Percentiles rank a stretch among this genome's conserved stretches.
Conservation (phyloP, 768 basidiomycete species). For the Boletus reticuloceps region DNA sequence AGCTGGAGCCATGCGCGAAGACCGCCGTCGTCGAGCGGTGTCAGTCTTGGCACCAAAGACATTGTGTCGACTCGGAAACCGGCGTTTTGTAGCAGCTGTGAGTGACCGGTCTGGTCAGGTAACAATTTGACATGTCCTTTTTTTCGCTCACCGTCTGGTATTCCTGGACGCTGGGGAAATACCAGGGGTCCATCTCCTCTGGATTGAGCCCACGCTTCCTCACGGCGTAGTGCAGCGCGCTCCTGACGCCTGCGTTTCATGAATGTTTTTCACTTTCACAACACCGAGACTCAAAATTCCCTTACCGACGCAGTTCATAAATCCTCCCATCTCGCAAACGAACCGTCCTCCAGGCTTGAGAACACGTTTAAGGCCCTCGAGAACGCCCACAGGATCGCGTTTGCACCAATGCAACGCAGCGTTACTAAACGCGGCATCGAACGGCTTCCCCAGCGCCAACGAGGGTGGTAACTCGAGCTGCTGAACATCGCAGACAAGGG, state of each 20-base stretch:
- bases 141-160: slow-evolving; percentile 50
- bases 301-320: slow-evolving; percentile 66
- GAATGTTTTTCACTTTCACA: neutral
- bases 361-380: slow-evolving; percentile 55
- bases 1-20: slow-evolving; percentile 66
- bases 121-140: neutral
- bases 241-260: slow-evolving; percentile 51
- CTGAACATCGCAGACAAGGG: slow-evolving; percentile 57
- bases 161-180: slow-evolving; percentile 70
- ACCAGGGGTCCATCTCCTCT: slow-evolving; percentile 71
- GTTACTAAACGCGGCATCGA: slow-evolving; percentile 78
- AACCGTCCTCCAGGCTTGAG: slow-evolving; percentile 72
- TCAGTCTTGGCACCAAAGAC: slow-evolving; percentile 53
- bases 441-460: slow-evolving; percentile 36
- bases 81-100: slow-evolving; percentile 51
- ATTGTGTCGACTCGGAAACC: slow-evolving; percentile 59
- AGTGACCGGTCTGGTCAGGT: neutral
- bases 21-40: slow-evolving; percentile 46
- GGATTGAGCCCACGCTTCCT: slow-evolving; percentile 57
- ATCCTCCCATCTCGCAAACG: slow-evolving; percentile 76
- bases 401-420: slow-evolving; percentile 89
- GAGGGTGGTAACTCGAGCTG: slow-evolving; percentile 35
- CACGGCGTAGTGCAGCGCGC: slow-evolving; percentile 53
- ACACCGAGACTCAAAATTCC: neutral
- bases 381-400: slow-evolving; percentile 60